Percentiles rank a stretch among this genome's conserved stretches.
These are phyloP conservation scores for Trichocladium uniseriatum DNA, from an alignment of 495 filamentous ascomycete species.

Conservation along the genomic window DNA sequence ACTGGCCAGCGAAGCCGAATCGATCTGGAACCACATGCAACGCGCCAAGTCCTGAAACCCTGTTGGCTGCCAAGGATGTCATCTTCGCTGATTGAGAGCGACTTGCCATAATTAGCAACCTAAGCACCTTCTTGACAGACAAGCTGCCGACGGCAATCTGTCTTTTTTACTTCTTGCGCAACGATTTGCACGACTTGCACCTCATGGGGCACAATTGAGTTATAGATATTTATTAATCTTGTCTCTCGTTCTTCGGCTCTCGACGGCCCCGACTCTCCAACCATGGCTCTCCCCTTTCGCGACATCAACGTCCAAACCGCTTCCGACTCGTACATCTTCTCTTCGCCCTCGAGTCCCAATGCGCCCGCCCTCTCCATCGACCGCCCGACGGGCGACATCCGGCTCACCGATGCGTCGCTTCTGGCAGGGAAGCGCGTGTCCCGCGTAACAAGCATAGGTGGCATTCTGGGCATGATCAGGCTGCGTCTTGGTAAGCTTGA, in stretches of 20 bases:
- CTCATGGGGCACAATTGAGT: background rate
- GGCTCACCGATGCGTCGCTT: constrained; percentile 67
- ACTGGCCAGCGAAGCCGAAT: no score
- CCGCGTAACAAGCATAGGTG: constrained; percentile 65
- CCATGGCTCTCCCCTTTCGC: constrained; percentile 67
- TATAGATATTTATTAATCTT: background rate
- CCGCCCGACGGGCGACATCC: constrained; percentile 84
- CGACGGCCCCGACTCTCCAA: constrained; percentile 6
- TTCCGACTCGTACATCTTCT: constrained; percentile 87
- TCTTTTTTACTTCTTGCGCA: background rate
- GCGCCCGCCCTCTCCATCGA: constrained; percentile 81
- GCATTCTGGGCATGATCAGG: constrained; percentile 85
- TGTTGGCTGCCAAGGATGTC: background rate
- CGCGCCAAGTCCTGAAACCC: background rate
- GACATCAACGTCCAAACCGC: constrained; percentile 95
- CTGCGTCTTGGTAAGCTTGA: constrained; percentile 66
- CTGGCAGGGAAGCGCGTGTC: constrained; percentile 72
- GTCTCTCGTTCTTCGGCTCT: background rate
- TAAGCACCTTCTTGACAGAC: background rate
- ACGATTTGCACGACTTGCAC: background rate
- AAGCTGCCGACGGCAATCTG: background rate
- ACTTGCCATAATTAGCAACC: background rate
- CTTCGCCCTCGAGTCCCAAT: constrained; percentile 85
- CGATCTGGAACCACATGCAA: no score
- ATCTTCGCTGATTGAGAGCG: background rate